A percentile compares a stretch with the other conserved stretches of the same genome.
Conservation (phyloP, 2,329 filamentous ascomycete genomes). For the Trichoderma arundinaceum region DNA sequence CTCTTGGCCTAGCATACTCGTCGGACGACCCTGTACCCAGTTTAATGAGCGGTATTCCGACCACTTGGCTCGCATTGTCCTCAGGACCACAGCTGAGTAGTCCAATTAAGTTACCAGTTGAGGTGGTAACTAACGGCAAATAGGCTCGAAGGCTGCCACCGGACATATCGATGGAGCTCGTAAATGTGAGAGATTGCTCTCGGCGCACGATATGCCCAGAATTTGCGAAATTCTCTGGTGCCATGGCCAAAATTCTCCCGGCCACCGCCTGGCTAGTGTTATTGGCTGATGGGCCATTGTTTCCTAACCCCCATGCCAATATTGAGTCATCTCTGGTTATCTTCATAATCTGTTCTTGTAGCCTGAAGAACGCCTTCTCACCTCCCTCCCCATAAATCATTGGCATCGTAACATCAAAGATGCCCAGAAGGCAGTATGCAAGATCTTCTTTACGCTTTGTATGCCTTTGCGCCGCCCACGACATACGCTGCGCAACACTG, state of each 20-base stretch:
- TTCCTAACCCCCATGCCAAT: constrained; percentile 33
- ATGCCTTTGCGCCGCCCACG: constrained; percentile 33
- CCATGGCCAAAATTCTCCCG: constrained; percentile 16
- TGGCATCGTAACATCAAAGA: constrained; percentile 34
- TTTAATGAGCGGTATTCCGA: constrained; percentile 30
- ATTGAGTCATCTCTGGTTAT: constrained; percentile 34
- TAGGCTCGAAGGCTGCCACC: constrained; percentile 27
- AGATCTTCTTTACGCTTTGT: constrained; percentile 35
- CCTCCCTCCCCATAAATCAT: constrained; percentile 35
- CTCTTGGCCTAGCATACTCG: constrained; percentile 20
- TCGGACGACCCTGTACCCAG: neutral
- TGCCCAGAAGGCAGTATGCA: constrained; percentile 35
- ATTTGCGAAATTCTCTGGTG: constrained; percentile 30
- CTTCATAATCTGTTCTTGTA: constrained; percentile 35
- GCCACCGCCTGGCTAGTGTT: neutral
- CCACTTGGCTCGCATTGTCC: constrained; percentile 10
- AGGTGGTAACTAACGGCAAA: neutral
- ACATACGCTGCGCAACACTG: constrained; percentile 37
- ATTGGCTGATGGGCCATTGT: neutral
- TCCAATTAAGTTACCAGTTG: constrained; percentile 1
- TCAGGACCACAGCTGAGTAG: constrained; percentile 29
- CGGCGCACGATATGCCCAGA: constrained; percentile 25
- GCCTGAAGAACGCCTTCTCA: constrained; percentile 31
- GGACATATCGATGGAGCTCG: constrained; percentile 23
- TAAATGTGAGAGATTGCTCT: constrained; percentile 11